Base-by-base conservation (phyloP, 129 eudicot species). In the Logfia minima region DNA sequence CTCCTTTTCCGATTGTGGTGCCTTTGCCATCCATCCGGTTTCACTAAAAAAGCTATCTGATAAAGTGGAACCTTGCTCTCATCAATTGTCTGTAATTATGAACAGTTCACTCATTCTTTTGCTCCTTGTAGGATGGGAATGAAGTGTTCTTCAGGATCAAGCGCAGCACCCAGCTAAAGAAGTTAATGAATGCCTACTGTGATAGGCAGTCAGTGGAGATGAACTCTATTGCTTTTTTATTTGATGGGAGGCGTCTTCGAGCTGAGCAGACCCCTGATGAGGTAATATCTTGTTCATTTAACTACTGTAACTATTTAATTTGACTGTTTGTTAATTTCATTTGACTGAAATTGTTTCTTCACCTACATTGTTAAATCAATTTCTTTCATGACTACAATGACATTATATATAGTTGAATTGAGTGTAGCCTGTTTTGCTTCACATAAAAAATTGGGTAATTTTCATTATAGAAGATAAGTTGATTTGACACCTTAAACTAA, bases 61-160 rank as follows among this genome's bases (percentile, higher is more conserved):
- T 2, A 35, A 35, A 31, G 72, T 39, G 7, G 32, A 68, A 19
- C 19, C 53, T 19, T 32, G 8, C 10, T 31, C 0, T 32, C 43
- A 2, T 5, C 1, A 18, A 8, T 18, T 35, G 1, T 67, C 55
- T 68, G 6, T 6, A 68, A 4, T 5, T 37, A 39, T 39, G 29
- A 68, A 34, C 8, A 35, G 32, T 21, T 75, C 7, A 23, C 45
- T 62, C 41, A 56, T 31, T 21, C 13, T 35, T 39, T 72, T 77
- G n/a, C 43, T 64, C 56, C 3, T 11, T 78, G 67, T 68, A 90
- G 96, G 96, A 90, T 71, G 90, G 92, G 19, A 88, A 86, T 63
- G 96, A 90, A 52, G 93, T 90, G 66, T 86, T 86, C 72, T 90
- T 90, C 48, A 82, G 96, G 86, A 88, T 88, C 81, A 90, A 90